These are phyloP conservation scores for Spathaspora boniae DNA, from an alignment of 805 yeast species.

Conservation along the genomic window DNA sequence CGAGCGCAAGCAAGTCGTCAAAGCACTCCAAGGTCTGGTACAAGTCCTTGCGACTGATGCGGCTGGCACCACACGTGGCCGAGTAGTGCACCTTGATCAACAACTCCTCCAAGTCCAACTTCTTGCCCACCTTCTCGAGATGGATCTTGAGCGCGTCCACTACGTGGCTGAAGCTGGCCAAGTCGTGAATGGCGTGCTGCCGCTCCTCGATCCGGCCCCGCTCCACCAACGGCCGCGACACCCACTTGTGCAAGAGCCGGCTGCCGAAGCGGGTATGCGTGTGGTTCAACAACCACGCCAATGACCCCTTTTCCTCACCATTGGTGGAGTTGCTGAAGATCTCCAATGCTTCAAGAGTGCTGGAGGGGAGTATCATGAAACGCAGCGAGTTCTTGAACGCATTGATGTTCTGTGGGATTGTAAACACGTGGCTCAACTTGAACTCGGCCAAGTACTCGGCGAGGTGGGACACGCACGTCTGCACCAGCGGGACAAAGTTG, in stretches of 20 bases:
- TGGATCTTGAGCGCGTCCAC: constrained; percentile 28
- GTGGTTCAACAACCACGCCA: constrained; percentile 77
- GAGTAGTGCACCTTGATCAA: constrained; percentile 39
- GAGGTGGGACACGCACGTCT: constrained; percentile 44
- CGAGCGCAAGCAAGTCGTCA: constrained; percentile 21
- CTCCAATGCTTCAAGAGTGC: constrained; percentile 69
- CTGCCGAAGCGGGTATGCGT: constrained; percentile 77
- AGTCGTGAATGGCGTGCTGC: constrained; percentile 47
- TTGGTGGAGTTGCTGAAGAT: constrained; percentile 67
- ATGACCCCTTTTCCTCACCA: constrained; percentile 55
- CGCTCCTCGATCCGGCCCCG: constrained; percentile 56
- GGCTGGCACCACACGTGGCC: constrained; percentile 20
- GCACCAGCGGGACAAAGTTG: constrained; percentile 19
- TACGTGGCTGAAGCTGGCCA: constrained; percentile 28
- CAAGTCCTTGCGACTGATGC: constrained; percentile 31
- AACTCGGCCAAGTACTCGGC: constrained; percentile 60
- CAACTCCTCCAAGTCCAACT: constrained; percentile 31
- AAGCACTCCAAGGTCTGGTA: constrained; percentile 28
- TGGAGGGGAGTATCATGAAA: constrained; percentile 59
- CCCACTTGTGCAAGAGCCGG: constrained; percentile 67
- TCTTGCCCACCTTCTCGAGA: constrained; percentile 23
- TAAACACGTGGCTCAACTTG: constrained; percentile 53
- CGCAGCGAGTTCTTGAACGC: constrained; percentile 46
- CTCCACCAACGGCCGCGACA: constrained; percentile 64
- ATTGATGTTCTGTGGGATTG: constrained; percentile 46